Evolutionary conservation across 306 rosid species (phyloP).

Genomic region (Medicago lupulina): DNA sequence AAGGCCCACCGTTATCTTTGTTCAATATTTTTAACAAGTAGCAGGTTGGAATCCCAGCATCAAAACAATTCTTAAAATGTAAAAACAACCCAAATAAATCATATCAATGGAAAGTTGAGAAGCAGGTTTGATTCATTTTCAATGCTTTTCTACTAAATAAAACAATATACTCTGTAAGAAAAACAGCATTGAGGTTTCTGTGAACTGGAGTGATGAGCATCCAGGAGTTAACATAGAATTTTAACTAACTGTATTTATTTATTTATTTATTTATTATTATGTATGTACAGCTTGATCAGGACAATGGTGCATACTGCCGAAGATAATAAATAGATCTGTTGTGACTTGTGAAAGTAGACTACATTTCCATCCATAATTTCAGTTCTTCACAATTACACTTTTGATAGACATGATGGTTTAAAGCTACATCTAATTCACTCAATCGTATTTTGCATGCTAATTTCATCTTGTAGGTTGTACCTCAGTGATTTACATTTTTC

Average conservation of each 20-base stretch:
- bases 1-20: neutral
- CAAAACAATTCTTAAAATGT: constrained; percentile 8
- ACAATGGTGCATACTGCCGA: neutral
- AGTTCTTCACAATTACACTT: neutral
- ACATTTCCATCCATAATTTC: neutral
- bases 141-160: constrained; percentile 12
- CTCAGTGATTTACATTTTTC: neutral
- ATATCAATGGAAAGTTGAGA: constrained; percentile 8
- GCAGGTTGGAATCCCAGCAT: neutral
- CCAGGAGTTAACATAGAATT: neutral
- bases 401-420: neutral
- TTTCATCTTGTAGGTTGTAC: neutral
- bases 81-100: neutral
- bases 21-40: neutral
- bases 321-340: neutral
- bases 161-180: neutral
- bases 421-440: neutral
- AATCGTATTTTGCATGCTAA: neutral
- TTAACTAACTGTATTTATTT: neutral
- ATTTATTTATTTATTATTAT: neutral
- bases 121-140: constrained; percentile 16
- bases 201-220: neutral
- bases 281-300: constrained; percentile 4
- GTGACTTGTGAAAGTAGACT: neutral
- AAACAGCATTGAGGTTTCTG: neutral